A percentile compares a stretch with the other conserved stretches of the same genome.
Conservation (phyloP, 2,329 filamentous ascomycete genomes). For the Aureobasidium sp. region DNA sequence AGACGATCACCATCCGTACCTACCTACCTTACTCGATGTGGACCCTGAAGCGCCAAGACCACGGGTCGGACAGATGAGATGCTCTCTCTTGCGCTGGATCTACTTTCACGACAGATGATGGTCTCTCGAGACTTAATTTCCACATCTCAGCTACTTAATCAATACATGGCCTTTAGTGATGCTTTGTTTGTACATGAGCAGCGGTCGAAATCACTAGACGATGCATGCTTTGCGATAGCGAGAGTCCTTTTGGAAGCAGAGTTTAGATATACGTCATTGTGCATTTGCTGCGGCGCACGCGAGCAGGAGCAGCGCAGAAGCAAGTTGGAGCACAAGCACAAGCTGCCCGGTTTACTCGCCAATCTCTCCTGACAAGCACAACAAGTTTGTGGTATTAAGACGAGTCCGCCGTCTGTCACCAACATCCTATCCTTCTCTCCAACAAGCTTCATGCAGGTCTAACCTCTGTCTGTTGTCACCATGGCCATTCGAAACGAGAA, state of each 20-base stretch:
- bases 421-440: neutral
- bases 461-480: neutral
- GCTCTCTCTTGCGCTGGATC: neutral
- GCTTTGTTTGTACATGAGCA: neutral
- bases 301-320: constrained; percentile 4
- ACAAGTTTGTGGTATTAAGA: neutral
- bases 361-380: neutral
- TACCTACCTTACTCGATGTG: neutral
- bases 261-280: neutral
- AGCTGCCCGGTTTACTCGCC: constrained; percentile 5
- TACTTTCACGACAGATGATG: neutral
- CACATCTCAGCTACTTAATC: neutral
- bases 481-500: constrained; percentile 17
- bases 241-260: neutral
- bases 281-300: neutral
- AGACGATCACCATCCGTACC: neutral
- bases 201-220: no score
- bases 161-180: neutral
- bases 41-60: neutral
- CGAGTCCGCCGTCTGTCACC: neutral
- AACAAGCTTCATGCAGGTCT: constrained; percentile 4
- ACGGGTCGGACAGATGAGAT: neutral
- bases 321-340: constrained; percentile 7
- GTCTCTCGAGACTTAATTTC: neutral
- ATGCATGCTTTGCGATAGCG: neutral